Percentiles rank a stretch among this genome's conserved stretches.
These are phyloP conservation scores for Pseudogymnoascus sp. DNA, from an alignment of 2,329 filamentous ascomycete species.

Conservation along the genomic window DNA sequence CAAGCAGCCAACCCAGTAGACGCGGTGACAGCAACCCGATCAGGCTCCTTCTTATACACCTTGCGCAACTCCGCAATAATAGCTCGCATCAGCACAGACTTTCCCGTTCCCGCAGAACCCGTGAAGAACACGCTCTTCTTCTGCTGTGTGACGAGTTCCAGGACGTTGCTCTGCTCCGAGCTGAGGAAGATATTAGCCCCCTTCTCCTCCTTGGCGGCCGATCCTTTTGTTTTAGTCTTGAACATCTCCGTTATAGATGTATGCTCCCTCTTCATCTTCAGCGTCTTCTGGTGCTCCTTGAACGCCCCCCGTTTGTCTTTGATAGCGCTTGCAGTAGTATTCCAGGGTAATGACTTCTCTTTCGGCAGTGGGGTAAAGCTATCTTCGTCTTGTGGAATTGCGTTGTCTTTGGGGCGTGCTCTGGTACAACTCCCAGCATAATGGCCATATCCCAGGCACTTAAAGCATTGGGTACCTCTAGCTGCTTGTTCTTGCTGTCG, in stretches of 20 bases:
- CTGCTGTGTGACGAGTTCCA: constrained; percentile 72
- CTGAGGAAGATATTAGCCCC: constrained; percentile 58
- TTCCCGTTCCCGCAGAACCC: constrained; percentile 90
- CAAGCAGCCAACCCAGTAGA: constrained; percentile 94
- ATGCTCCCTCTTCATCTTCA: constrained; percentile 33
- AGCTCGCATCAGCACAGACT: constrained; percentile 88
- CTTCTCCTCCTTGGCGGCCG: constrained; percentile 38
- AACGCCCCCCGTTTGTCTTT: constrained; percentile 72
- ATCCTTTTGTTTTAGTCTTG: constrained; percentile 11
- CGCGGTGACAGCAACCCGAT: constrained; percentile 84
- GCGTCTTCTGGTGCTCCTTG: constrained; percentile 51
- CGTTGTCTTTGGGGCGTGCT: not conserved
- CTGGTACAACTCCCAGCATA: not conserved
- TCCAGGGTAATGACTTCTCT: constrained; percentile 50
- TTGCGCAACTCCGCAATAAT: constrained; percentile 75
- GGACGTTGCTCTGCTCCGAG: constrained; percentile 75
- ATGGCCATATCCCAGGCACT: not conserved
- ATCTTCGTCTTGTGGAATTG: not conserved
- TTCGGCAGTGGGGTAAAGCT: constrained; percentile 14
- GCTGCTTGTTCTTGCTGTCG: not conserved
- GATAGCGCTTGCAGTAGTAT: constrained; percentile 63
- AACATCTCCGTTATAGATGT: constrained; percentile 22
- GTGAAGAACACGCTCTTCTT: constrained; percentile 95
- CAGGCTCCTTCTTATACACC: constrained; percentile 69
- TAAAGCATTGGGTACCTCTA: not conserved